Evolutionary conservation across 164 flowering plant species (phyloP).

Genomic region (Taxillus chinensis): DNA sequence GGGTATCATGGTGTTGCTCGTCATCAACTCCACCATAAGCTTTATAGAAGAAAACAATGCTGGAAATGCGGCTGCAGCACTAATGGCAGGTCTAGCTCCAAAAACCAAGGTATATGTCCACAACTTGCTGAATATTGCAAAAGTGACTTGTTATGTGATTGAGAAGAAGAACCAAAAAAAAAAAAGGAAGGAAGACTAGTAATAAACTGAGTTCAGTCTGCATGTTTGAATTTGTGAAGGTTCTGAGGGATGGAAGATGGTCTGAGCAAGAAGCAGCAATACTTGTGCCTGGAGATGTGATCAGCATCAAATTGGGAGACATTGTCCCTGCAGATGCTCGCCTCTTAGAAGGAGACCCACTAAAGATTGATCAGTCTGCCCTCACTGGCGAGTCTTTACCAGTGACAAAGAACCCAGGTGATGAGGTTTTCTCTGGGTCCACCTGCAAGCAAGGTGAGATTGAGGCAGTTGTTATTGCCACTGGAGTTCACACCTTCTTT

Average conservation of each 20-base stretch:
- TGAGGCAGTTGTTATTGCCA: constrained; percentile 4
- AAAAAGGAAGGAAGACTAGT: too few relatives aligned
- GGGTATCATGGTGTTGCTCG: too few relatives aligned
- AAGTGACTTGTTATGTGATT: too few relatives aligned
- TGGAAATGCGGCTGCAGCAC: too few relatives aligned
- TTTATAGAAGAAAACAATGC: too few relatives aligned
- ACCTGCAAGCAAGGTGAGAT: constrained; percentile 3
- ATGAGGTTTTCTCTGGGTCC: not conserved
- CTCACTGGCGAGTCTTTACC: not conserved
- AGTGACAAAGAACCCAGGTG: not conserved
- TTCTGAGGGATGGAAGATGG: not conserved
- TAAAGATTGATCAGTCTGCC: not conserved
- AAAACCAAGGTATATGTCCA: too few relatives aligned
- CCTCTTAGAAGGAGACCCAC: constrained; percentile 2
- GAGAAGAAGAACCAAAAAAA: too few relatives aligned
- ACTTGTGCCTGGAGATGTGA: constrained; percentile 1
- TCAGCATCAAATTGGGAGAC: constrained; percentile 1
- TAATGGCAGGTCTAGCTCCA: too few relatives aligned
- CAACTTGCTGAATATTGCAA: too few relatives aligned
- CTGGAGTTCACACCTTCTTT: constrained; percentile 4
- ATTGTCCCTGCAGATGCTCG: constrained; percentile 5
- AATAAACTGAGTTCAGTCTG: too few relatives aligned
- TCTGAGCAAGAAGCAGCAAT: constrained; percentile 1
- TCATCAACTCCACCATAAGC: too few relatives aligned
- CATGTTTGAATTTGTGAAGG: not conserved